Base-by-base conservation (phyloP, 371 early-diverging fungal genomes). In the Haplosporangium sp. region DNA sequence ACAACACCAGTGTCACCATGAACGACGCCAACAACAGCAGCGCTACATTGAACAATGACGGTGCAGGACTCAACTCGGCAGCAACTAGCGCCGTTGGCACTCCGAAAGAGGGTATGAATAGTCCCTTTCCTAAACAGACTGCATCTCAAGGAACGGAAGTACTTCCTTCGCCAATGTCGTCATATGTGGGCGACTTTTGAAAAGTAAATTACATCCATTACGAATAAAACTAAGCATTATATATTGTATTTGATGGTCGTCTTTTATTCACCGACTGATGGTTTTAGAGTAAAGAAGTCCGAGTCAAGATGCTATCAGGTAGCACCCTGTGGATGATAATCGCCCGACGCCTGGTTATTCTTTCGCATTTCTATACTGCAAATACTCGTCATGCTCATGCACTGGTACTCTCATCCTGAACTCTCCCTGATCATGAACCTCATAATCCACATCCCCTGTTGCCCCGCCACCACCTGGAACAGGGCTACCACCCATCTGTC, bases 321-420 rank as follows among this genome's bases (percentile, higher is more conserved):
- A 29, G 29, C 4, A 29, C 29, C 29, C 4, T 29, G 29, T 29
- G 29, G 29, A 29, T 29, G 29, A 29, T 29, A 4, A 29, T 2
- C 29, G 29, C 29, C 29, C 29, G 29, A 29, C 29, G 29, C 4
- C 29, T 29, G 29, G 29, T 4, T 29, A 29, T 29, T 29, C 29
- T 29, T 29, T 29, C 29, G 29, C 29, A n/a, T 10, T 4, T n/a
- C 13, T 10, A 5, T 37, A 46, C 14, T 58, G 41, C 59, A 20
- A 20, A 13, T 58, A 46, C 11, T 58, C 59, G 7, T 58, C 59
- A 10, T 58, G 59, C 46, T 58, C 59, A 18, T 58, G 59, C 12
- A 58, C 46, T 55, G 55, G 10, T 52, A 52, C 9, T 51, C 54
- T 43, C 54, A 23, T 18, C 20, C 45, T 41, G 21, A 23, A 23